Percentiles rank a stretch among this genome's conserved stretches.
Conservation (phyloP, 768 basidiomycete genomes). For the Dioszegia crocea region DNA sequence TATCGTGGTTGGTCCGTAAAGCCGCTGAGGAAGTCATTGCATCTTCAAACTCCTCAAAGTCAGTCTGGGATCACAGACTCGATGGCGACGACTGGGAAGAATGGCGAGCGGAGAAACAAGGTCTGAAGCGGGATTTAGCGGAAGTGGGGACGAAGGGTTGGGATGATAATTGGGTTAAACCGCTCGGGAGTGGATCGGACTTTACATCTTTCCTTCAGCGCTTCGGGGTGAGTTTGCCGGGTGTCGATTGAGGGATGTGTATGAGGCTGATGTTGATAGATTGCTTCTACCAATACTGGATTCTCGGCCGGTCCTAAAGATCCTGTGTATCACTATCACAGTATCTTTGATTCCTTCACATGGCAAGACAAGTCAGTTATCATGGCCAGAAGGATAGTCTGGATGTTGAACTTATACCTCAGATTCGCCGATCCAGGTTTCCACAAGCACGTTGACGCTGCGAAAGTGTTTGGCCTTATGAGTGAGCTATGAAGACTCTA, state of each 20-base stretch:
- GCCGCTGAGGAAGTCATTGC: conserved; percentile 70
- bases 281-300: conserved; percentile 48
- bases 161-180: background rate
- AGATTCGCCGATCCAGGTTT: conserved; percentile 68
- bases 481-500: conserved; percentile 9
- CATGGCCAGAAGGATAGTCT: background rate
- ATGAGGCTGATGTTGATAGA: conserved; percentile 6
- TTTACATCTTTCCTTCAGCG: conserved; percentile 87
- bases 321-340: conserved; percentile 67
- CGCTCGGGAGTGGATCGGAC: conserved; percentile 68
- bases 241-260: background rate
- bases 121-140: conserved; percentile 32
- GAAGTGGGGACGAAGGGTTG: conserved; percentile 53
- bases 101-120: conserved; percentile 22
- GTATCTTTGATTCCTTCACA: conserved; percentile 65
- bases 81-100: conserved; percentile 59
- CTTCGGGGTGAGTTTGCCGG: conserved; percentile 55
- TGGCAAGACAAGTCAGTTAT: conserved; percentile 63
- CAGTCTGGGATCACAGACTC: conserved; percentile 71
- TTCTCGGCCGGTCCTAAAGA: conserved; percentile 45
- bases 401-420: background rate
- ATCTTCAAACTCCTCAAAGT: conserved; percentile 61
- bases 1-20: conserved; percentile 67
- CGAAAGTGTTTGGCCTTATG: conserved; percentile 62
- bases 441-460: conserved; percentile 65